Base-by-base conservation (phyloP, 441 rosid species). In the Croton laevigatus region DNA sequence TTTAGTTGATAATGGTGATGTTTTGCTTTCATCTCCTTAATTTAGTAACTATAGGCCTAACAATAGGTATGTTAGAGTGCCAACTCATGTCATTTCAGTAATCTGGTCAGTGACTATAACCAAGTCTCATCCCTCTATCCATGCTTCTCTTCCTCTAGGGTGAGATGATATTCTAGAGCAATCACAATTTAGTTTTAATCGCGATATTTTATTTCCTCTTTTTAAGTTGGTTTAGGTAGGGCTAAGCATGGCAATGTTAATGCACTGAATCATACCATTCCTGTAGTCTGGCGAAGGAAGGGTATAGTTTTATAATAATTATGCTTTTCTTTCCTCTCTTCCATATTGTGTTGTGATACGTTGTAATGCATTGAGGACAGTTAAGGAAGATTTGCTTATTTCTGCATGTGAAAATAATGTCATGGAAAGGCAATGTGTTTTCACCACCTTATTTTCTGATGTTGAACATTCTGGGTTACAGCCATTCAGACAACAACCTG, bases 401-500 rank as follows among this genome's bases (percentile, higher is more conserved):
- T 59, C 38, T 63, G 48, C 36, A 37, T 45, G 42, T 22, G 34
- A 38, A 16, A 65, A 44, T 27, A 8, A 22, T 13, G 23, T 27
- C 23, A 23, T 40, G 51, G 17, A 48, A 34, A n/a, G 13, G 38
- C 8, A 14, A 22, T 10, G n/a, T 46, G 1, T 20, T 57, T 65
- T 36, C 5, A 42, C 45, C 8, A 13, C n/a, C 13, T n/a, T 22
- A 61, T 23, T 65, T 68, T 49, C 61, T 40, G 40, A 65, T 63
- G 52, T 75, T 64, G 36, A 59, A 37, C 59, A 68, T 20, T 49
- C 67, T 71, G 70, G 40, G 65, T 22, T 72, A 44, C 91, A 95
- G 99, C 72, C 97, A 93, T 83, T 88, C 99, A 62, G 99, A 91
- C 81, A 89, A 77, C 67, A 93, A 95, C 79, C 82, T 95, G 83